These are phyloP conservation scores for Cyberlindnera japonica DNA, from an alignment of 805 yeast genomes.

Conservation along the genomic window DNA sequence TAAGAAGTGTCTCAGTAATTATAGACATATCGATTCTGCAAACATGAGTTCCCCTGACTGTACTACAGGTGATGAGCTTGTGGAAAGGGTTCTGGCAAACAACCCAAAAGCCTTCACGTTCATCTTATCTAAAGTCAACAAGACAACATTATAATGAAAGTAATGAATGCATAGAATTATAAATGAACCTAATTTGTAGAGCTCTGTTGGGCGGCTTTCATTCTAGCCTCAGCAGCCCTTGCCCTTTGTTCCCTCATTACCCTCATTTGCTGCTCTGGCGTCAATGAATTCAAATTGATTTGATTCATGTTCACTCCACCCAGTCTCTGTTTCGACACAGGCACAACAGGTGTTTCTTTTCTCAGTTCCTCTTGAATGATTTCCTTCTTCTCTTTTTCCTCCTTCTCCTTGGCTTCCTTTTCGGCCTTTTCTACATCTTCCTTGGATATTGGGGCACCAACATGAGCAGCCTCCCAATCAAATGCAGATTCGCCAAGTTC, in stretches of 20 bases:
- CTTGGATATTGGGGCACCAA: conserved; percentile 54
- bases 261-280: conserved; percentile 69
- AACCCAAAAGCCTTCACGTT: conserved; percentile 34
- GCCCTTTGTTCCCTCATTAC: conserved; percentile 94
- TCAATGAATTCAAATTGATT: conserved; percentile 54
- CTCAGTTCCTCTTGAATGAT: conserved; percentile 42
- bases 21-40: conserved; percentile 59
- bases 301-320: conserved; percentile 30
- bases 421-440: conserved; percentile 50
- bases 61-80: conserved; percentile 31
- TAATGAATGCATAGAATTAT: background rate
- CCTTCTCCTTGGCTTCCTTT: conserved; percentile 34
- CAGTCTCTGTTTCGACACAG: conserved; percentile 37
- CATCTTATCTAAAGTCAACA: conserved; percentile 38
- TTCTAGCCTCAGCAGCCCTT: conserved; percentile 91
- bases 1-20: conserved; percentile 56
- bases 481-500: conserved; percentile 65
- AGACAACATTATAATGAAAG: conserved; percentile 16
- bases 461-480: conserved; percentile 67
- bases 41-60: conserved; percentile 9
- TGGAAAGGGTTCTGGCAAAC: conserved; percentile 28
- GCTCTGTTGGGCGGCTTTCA: conserved; percentile 33
- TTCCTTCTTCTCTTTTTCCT: conserved; percentile 37
- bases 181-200: no score
- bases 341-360: conserved; percentile 27